Evolutionary conservation across 768 basidiomycete genomes (phyloP), one percentile per base, ranked within the genome.

Genomic region (Boletus sp.): DNA sequence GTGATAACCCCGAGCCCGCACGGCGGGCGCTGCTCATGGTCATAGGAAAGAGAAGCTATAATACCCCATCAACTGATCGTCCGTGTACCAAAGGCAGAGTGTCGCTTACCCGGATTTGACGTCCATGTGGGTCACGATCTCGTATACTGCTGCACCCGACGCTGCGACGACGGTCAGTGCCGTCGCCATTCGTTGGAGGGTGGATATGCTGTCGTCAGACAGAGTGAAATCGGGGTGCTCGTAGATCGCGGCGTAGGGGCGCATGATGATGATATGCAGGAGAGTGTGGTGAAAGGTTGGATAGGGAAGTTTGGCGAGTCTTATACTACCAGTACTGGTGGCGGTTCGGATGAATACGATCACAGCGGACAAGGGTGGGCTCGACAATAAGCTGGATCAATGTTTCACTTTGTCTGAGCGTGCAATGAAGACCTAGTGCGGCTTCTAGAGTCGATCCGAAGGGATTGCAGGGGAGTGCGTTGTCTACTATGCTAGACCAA

Each of bases 201-300:
- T 64, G 32, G 57, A 46, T 49, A 66, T 44, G 20, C 64, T 62
- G 12, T 69, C 70, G 20, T 54, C 17, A 9, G 70, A 71, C 24
- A 73, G 50, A 0, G 71, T 61, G 44, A 71, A 71, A 2, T 73
- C 71, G 37, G 70, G 70, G 58, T 73, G 71, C 37, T 71, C 70
- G 48, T 71, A 71, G 57, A 68, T 69, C n/a, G n/a, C n/a, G 60
- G 67, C 60, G 59, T 72, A 72, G 46, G 71, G 64, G 18, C 71
- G 71, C 71, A 72, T 72, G 61, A 39, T 4, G 55, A 32, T 24
- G 33, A 14, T 40, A 32, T 50, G 24, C 2, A 15, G 24, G 20
- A 5, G 28, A 35, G 45, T 29, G 7, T 9, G 29, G 33, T 18
- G 50, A 17, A 29, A 40, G n/a, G 36, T 29, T 37, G 1, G 28